These are phyloP conservation scores for Acephala macrosclerotiorum DNA, from an alignment of 2,329 filamentous ascomycete genomes.

Conservation along the genomic window DNA sequence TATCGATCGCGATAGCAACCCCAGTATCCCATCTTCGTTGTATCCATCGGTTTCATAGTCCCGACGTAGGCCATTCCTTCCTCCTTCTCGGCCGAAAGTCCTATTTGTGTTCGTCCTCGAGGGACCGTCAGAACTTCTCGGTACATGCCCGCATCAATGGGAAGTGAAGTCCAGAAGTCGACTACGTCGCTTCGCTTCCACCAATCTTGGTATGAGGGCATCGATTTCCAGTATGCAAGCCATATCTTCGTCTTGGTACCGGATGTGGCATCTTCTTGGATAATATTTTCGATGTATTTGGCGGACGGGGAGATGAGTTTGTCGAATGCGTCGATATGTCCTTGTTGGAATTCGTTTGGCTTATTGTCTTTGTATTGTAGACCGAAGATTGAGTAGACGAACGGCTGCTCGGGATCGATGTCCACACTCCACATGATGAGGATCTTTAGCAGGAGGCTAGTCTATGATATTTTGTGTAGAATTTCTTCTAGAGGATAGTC, in stretches of 20 bases:
- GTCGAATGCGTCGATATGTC: neutral
- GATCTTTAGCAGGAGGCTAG: no score
- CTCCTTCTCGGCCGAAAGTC: neutral
- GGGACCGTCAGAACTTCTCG: neutral
- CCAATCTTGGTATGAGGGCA: neutral
- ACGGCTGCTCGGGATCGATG: neutral
- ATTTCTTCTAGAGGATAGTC: no score
- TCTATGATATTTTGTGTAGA: no score
- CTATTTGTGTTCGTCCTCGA: neutral
- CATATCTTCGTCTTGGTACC: neutral
- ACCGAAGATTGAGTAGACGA: neutral
- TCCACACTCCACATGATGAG: constrained; percentile 1
- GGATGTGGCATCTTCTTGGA: neutral
- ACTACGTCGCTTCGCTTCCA: neutral
- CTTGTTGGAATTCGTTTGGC: neutral
- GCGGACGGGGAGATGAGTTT: neutral
- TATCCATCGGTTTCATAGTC: neutral
- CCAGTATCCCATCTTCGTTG: neutral
- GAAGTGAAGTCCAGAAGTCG: neutral
- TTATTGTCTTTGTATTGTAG: neutral
- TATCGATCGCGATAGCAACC: neutral
- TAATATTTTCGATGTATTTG: neutral
- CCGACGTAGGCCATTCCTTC: neutral
- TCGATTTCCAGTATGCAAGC: neutral
- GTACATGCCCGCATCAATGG: neutral